Evolutionary conservation across 2,329 filamentous ascomycete genomes (phyloP), one percentile per base, ranked within the genome.

Genomic region (Pestalotiopsis sp.): DNA sequence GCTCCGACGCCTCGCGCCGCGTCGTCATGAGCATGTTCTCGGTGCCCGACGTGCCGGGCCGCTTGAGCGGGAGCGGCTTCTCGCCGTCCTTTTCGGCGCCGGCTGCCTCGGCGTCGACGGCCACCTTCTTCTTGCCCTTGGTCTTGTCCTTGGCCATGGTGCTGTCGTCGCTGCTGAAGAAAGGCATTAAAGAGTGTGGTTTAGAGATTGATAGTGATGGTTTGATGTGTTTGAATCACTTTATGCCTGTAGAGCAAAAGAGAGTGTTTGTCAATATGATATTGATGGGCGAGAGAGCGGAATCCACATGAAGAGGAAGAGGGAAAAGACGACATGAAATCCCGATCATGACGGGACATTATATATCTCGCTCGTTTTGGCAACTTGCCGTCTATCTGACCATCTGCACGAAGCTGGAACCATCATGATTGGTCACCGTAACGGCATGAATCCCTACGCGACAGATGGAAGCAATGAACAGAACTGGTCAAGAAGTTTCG

Each of bases 11-110:
- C 56, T 77, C 74, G 49, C 77, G 80, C 31, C 80, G 79, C 67
- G 77, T 80, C 66, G 77, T 79, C 60, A 77, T 76, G 57, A 84
- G 80, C 39, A 82, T 74, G 70, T 79, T 78, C 71, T 83, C 80
- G 20, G 83, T 85, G 67, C 80, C 81, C 0, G 82, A 81, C 14
- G 83, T 83, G 68, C 81, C 80, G 4, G 82, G 81, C 23, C 83
- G 78, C 49, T 64, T 62, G 14, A 61, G 31, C 6, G 69, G 68
- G 13, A 66, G 56, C 14, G 65, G 59, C 68, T 72, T 70, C 63
- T 69, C 52, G 45, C 56, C 66, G 59, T 41, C 36, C 31, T 68
- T 52, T 45, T 36, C 31, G 45, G 17, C 7, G n/a, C 2, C 17
- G 45, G 7, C 6, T 23, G 23, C 14, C 56, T 59, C 56, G 13